Evolutionary conservation across 805 yeast genomes (phyloP).

Genomic region (Starmera pachycereana): DNA sequence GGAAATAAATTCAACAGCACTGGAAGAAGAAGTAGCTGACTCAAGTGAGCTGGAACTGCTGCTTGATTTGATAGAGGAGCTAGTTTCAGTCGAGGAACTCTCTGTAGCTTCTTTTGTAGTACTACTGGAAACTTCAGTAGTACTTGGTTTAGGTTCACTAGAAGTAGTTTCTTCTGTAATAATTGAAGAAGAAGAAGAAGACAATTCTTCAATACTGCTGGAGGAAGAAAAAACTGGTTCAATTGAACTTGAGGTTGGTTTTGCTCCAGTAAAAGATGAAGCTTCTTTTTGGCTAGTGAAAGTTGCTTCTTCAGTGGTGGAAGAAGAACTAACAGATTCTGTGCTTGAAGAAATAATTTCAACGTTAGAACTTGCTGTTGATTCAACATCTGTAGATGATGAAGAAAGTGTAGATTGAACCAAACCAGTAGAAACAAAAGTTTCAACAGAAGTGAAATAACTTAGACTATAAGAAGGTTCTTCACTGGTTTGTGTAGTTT

Average conservation of each 20-base stretch:
- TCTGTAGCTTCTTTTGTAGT: neutral
- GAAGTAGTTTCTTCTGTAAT: neutral
- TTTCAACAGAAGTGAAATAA: neutral
- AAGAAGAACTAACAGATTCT: constrained; percentile 7
- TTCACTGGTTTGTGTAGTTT: neutral
- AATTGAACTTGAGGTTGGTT: neutral
- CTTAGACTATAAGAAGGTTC: neutral
- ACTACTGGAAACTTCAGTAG: neutral
- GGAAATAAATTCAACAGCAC: constrained; percentile 2
- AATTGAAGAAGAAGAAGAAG: constrained; percentile 2
- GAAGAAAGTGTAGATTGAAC: neutral
- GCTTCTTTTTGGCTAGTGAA: too few species aligned
- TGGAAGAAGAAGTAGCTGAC: constrained; percentile 3
- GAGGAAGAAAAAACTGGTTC: neutral
- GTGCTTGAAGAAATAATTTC: neutral
- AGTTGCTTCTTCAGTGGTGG: neutral
- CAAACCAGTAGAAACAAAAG: neutral
- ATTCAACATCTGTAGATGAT: neutral
- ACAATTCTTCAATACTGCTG: constrained; percentile 1
- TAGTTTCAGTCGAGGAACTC: neutral
- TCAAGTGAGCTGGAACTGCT: constrained; percentile 4
- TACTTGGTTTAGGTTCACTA: neutral
- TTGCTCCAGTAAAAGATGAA: neutral
- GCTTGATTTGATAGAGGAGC: constrained; percentile 9
- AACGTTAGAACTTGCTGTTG: neutral